phyloP scores from a whole-genome alignment of 2,329 filamentous ascomycete genomes.

The Fusarium xylarioides region DNA sequence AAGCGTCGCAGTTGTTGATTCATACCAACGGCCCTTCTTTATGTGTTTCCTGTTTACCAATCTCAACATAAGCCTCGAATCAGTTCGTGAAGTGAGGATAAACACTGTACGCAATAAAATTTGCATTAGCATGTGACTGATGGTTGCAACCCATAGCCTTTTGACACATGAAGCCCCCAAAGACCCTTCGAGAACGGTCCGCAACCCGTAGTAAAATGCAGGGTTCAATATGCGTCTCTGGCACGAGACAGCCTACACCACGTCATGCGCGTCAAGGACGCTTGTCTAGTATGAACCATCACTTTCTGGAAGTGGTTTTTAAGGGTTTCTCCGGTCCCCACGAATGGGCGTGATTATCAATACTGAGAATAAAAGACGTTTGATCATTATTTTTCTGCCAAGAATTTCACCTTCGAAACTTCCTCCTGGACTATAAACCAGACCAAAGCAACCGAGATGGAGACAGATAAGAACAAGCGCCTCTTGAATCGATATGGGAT shows the following conservation, averaged over 20 bases:
- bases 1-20: neutral
- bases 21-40: neutral
- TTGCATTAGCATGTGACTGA: neutral
- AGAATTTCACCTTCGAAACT: neutral
- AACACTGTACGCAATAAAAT: neutral
- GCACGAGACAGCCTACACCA: neutral
- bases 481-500: constrained; percentile 8
- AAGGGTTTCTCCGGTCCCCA: neutral
- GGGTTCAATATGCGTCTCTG: neutral
- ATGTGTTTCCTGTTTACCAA: neutral
- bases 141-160: neutral
- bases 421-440: neutral
- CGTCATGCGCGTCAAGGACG: neutral
- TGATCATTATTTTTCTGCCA: neutral
- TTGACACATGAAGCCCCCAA: neutral
- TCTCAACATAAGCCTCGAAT: fast-evolving
- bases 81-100: too few relatives aligned
- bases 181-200: neutral
- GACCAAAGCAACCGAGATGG: neutral
- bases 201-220: neutral
- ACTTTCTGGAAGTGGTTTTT: neutral
- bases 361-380: neutral
- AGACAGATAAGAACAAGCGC: neutral
- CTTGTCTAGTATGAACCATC: neutral
- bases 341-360: neutral